phyloP scores from a whole-genome alignment of 495 filamentous ascomycete species.

The Penicillium cinerascens region DNA sequence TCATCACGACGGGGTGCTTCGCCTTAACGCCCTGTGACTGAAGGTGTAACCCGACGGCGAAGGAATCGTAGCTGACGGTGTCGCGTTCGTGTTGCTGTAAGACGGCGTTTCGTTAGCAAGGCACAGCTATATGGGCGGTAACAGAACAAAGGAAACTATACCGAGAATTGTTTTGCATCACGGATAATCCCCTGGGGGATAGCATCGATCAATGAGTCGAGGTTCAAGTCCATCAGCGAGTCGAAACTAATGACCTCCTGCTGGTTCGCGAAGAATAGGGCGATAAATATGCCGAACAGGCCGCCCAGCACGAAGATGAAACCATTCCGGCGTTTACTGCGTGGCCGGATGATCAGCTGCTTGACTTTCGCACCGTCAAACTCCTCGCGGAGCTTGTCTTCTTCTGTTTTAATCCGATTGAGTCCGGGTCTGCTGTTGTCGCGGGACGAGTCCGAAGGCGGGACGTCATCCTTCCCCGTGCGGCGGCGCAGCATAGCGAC shows the following conservation, averaged over 20 bases:
- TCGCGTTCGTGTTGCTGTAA: conserved; percentile 76
- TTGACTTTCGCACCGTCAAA: conserved; percentile 28
- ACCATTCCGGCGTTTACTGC: conserved; percentile 65
- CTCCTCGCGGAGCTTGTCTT: conserved; percentile 25
- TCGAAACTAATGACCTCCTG: conserved; percentile 83
- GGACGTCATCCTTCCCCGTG: conserved; percentile 33
- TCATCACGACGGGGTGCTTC: conserved; percentile 89
- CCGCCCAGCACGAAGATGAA: conserved; percentile 82
- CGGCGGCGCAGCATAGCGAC: conserved; percentile 43
- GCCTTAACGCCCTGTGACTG: conserved; percentile 78
- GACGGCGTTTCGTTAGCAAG: not conserved
- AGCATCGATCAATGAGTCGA: conserved; percentile 77
- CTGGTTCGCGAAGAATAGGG: conserved; percentile 78
- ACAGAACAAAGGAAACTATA: conserved; percentile 33
- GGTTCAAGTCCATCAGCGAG: conserved; percentile 73
- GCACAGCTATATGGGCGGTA: not conserved
- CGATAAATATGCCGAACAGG: conserved; percentile 75
- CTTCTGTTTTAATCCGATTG: conserved; percentile 14
- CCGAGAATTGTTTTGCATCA: conserved; percentile 80
- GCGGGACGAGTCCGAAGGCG: conserved; percentile 5
- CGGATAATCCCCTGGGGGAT: conserved; percentile 76
- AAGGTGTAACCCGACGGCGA: conserved; percentile 79
- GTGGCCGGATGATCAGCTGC: conserved; percentile 47
- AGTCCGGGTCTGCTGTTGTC: conserved; percentile 10
- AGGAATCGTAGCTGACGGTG: conserved; percentile 86